These are phyloP conservation scores for Hordeum pubiflorum DNA, from an alignment of 202 grass and related monocot genomes.

Conservation along the genomic window DNA sequence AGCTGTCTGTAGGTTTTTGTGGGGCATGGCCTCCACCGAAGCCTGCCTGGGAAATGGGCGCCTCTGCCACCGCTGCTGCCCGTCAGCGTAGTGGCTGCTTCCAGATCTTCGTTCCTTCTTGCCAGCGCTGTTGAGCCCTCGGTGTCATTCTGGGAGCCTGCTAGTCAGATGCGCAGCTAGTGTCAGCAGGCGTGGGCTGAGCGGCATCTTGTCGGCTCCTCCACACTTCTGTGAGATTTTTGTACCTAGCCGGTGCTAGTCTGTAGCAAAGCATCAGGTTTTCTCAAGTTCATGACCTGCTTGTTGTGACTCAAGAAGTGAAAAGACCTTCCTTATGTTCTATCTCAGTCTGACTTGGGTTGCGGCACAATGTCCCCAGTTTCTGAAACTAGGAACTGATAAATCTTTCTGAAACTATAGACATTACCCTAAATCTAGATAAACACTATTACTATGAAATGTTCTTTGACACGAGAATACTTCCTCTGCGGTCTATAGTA, in stretches of 20 bases:
- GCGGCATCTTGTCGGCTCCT: not conserved
- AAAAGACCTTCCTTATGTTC: not conserved
- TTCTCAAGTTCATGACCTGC: not conserved
- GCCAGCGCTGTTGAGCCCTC: not conserved
- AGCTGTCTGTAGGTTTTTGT: not conserved
- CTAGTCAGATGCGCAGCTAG: not conserved
- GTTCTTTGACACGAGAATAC: not conserved
- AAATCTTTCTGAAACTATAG: not conserved
- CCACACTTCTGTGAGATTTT: not conserved
- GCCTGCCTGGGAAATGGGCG: not conserved
- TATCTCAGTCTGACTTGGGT: not conserved
- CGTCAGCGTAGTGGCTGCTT: not conserved
- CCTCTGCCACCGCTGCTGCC: not conserved
- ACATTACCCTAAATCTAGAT: not conserved
- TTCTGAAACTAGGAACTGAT: not conserved
- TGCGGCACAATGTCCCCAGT: not conserved
- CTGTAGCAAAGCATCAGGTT: not conserved
- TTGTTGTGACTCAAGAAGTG: not conserved
- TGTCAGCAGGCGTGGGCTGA: not conserved
- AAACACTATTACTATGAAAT: not conserved
- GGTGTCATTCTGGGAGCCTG: not conserved
- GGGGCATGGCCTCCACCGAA: not conserved
- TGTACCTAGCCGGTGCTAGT: not conserved
- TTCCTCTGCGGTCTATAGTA: not conserved
- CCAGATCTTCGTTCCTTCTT: not conserved